Conservation (phyloP, 768 basidiomycete species). For the Leccinum pellstonianum region DNA sequence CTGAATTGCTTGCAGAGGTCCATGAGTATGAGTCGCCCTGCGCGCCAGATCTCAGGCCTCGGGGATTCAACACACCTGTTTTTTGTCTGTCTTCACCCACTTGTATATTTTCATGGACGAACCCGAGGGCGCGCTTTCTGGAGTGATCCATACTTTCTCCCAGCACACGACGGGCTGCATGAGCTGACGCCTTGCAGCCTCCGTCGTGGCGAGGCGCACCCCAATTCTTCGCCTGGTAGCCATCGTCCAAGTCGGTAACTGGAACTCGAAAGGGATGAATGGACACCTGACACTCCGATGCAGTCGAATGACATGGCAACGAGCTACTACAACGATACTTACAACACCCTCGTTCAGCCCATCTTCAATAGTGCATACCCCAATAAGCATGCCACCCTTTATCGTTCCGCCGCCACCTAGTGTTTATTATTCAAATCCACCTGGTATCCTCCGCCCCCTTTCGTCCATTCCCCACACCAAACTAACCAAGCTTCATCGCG, state of each 20-base stretch:
- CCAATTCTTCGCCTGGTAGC: conserved; percentile 75
- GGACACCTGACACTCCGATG: conserved; percentile 23
- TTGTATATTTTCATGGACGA: conserved; percentile 66
- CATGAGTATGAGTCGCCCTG: conserved; percentile 3
- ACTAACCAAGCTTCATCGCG: too few relatives aligned
- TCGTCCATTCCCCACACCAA: too few relatives aligned
- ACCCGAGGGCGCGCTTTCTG: conserved; percentile 53
- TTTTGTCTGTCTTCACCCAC: conserved; percentile 80
- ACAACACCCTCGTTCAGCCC: too few relatives aligned
- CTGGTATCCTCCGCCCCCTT: too few relatives aligned
- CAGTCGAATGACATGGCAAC: background rate
- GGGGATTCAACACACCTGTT: conserved; percentile 50
- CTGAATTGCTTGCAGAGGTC: conserved; percentile 68
- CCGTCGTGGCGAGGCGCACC: conserved; percentile 71
- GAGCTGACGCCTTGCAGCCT: conserved; percentile 78
- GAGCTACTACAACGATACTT: background rate
- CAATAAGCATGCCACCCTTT: too few relatives aligned
- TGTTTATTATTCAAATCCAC: too few relatives aligned
- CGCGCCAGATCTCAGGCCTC: background rate
- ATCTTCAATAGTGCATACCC: too few relatives aligned
- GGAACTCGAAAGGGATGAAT: background rate
- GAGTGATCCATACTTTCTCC: conserved; percentile 73
- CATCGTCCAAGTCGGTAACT: conserved; percentile 40
- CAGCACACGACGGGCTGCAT: conserved; percentile 88
- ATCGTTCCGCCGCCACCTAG: too few relatives aligned